Conservation (phyloP, 2,329 filamentous ascomycete genomes). For the Xylariaceae sp. region DNA sequence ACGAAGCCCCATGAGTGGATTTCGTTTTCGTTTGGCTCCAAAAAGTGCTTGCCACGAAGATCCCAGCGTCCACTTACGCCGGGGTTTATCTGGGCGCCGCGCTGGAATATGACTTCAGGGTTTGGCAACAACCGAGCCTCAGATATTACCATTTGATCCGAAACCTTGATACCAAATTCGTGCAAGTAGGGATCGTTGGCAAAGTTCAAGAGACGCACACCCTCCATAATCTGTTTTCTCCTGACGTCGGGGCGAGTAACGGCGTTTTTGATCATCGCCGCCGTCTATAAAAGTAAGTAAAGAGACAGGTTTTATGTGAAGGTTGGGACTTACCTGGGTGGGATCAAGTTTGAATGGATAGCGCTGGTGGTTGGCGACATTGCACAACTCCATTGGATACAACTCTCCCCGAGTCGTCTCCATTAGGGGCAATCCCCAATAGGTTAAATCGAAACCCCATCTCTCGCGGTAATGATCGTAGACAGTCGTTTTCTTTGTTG, state of each 20-base stretch:
- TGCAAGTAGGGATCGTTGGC: constrained; percentile 61
- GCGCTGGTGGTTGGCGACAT: constrained; percentile 49
- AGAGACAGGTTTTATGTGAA: neutral
- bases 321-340: constrained; percentile 39
- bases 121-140: constrained; percentile 66
- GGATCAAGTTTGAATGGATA: constrained; percentile 59
- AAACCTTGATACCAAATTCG: constrained; percentile 70
- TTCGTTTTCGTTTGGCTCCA: constrained; percentile 54
- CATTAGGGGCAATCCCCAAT: constrained; percentile 51
- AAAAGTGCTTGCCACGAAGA: constrained; percentile 74
- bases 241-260: constrained; percentile 64
- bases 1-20: constrained; percentile 73
- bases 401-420: constrained; percentile 48
- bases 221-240: constrained; percentile 64
- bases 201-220: constrained; percentile 65
- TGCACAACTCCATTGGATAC: constrained; percentile 59
- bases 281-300: constrained; percentile 50
- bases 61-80: constrained; percentile 76
- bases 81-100: constrained; percentile 52
- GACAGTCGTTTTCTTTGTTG: constrained; percentile 38
- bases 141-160: constrained; percentile 56
- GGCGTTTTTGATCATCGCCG: constrained; percentile 88
- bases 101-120: constrained; percentile 64
- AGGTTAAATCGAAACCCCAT: constrained; percentile 48
- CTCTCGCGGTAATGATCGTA: constrained; percentile 51